Percentiles rank a stretch among this genome's conserved stretches.
phyloP scores from a whole-genome alignment of 1,284 basidiomycete species.

The Heterobasidion irregulare region DNA sequence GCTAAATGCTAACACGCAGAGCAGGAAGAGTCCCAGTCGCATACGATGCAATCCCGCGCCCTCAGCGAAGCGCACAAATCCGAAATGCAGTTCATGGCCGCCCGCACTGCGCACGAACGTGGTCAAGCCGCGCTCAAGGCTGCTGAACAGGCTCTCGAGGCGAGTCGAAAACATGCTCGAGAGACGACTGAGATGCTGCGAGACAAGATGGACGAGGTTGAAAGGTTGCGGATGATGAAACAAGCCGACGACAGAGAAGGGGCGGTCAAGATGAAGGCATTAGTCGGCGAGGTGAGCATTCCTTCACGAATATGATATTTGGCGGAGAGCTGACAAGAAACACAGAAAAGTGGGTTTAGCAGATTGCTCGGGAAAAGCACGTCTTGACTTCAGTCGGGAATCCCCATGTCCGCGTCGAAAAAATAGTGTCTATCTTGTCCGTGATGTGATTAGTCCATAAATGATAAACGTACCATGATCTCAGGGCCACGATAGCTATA shows the following conservation, averaged over 20 bases:
- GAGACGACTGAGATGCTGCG: slow-evolving; percentile 41
- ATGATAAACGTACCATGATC: neutral
- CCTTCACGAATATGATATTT: too few relatives aligned
- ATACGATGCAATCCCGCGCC: slow-evolving; percentile 33
- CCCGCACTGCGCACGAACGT: slow-evolving; percentile 37
- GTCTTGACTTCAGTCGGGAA: neutral
- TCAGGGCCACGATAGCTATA: neutral
- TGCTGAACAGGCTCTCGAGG: slow-evolving; percentile 36
- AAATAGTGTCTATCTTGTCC: too few relatives aligned
- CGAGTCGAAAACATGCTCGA: slow-evolving; percentile 31
- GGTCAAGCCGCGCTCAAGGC: slow-evolving; percentile 34
- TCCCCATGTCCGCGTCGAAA: too few relatives aligned
- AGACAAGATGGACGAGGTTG: slow-evolving; percentile 46
- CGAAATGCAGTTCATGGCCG: slow-evolving; percentile 38
- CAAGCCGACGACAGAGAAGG: slow-evolving; percentile 34
- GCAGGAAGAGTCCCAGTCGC: slow-evolving; percentile 39
- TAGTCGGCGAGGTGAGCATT: slow-evolving; percentile 8
- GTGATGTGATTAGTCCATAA: too few relatives aligned
- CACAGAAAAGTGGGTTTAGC: neutral
- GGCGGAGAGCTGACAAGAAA: neutral
- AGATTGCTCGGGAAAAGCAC: slow-evolving; percentile 9
- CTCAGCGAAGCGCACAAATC: slow-evolving; percentile 36
- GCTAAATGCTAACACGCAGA: neutral
- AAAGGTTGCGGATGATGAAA: slow-evolving; percentile 37
- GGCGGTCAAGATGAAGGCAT: slow-evolving; percentile 6